These are phyloP conservation scores for Ogataea allantospora DNA, from an alignment of 805 yeast species.

Conservation along the genomic window DNA sequence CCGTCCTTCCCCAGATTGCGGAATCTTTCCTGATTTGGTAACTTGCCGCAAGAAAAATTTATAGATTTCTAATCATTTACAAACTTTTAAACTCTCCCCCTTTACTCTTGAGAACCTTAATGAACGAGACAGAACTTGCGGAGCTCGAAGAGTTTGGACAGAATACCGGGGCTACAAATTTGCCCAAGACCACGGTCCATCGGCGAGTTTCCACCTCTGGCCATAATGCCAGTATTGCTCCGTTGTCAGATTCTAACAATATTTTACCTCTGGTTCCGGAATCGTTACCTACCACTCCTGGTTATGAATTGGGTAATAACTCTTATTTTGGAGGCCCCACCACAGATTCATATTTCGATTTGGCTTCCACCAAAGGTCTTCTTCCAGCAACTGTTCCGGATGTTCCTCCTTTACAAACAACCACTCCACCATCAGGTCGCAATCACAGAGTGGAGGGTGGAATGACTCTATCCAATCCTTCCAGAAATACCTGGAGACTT, in stretches of 20 bases:
- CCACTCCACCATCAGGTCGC: background rate
- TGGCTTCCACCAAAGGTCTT: conserved; percentile 8
- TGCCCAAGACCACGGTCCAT: conserved; percentile 2
- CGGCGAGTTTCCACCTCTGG: conserved; percentile 10
- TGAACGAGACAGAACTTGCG: background rate
- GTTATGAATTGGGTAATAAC: conserved; percentile 30
- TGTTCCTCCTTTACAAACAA: conserved; percentile 19
- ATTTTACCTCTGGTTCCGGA: conserved; percentile 41
- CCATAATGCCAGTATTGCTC: conserved; percentile 3
- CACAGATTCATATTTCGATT: conserved; percentile 22
- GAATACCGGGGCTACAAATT: background rate
- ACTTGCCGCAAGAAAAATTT: conserved; percentile 6
- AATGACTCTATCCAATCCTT: conserved; percentile 44
- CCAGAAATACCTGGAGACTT: conserved; percentile 42
- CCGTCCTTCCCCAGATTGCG: conserved; percentile 8
- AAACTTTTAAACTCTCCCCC: background rate
- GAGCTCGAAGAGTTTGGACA: background rate
- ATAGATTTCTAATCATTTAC: conserved; percentile 6
- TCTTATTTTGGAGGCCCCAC: conserved; percentile 1
- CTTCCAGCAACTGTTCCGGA: conserved; percentile 17
- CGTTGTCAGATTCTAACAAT: conserved; percentile 8
- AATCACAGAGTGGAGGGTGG: conserved; percentile 16
- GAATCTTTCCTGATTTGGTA: conserved; percentile 8
- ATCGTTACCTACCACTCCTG: conserved; percentile 42
- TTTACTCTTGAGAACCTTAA: background rate